Evolutionary conservation across 1,284 basidiomycete species (phyloP).

Genomic region (Malassezia japonica): DNA sequence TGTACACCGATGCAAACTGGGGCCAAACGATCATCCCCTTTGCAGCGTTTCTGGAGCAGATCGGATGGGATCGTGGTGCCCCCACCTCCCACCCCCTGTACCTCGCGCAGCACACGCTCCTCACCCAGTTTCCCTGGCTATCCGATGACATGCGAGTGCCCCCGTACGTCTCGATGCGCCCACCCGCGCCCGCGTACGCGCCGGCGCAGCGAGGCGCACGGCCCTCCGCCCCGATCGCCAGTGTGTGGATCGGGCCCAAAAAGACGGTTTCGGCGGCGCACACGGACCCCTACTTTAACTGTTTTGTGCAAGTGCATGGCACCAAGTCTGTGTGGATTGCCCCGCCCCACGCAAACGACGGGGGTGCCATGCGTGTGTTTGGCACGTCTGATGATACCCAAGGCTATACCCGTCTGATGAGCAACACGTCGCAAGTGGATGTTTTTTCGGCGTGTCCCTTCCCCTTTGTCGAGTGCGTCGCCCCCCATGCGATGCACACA

Average conservation of each 20-base stretch:
- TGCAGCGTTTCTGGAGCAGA: slow-evolving; percentile 60
- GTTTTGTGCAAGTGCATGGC: slow-evolving; percentile 81
- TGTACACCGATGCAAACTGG: slow-evolving; percentile 75
- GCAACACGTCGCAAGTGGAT: slow-evolving; percentile 20
- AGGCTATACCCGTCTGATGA: slow-evolving; percentile 4
- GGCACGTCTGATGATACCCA: background rate
- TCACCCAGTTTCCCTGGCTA: slow-evolving; percentile 71
- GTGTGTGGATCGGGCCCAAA: slow-evolving; percentile 76
- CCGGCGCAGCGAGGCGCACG: slow-evolving; percentile 53
- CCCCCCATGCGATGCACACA: slow-evolving; percentile 6
- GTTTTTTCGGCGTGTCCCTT: slow-evolving; percentile 8
- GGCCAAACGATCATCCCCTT: slow-evolving; percentile 67
- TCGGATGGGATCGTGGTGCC: slow-evolving; percentile 49
- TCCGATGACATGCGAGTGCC: slow-evolving; percentile 66
- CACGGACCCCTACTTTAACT: slow-evolving; percentile 84
- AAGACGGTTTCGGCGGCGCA: slow-evolving; percentile 74
- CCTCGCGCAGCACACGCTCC: slow-evolving; percentile 77
- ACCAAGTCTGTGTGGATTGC: slow-evolving; percentile 85
- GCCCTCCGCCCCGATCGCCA: slow-evolving; percentile 53
- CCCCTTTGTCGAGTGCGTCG: slow-evolving; percentile 10
- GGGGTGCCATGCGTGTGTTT: background rate
- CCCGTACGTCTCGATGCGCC: slow-evolving; percentile 73
- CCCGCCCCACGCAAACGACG: slow-evolving; percentile 51
- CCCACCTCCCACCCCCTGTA: slow-evolving; percentile 53
- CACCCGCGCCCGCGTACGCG: slow-evolving; percentile 53